A percentile compares a stretch with the other conserved stretches of the same genome.
These are phyloP conservation scores for Pyronema omphalodes DNA, from an alignment of 495 filamentous ascomycete genomes.

Conservation along the genomic window DNA sequence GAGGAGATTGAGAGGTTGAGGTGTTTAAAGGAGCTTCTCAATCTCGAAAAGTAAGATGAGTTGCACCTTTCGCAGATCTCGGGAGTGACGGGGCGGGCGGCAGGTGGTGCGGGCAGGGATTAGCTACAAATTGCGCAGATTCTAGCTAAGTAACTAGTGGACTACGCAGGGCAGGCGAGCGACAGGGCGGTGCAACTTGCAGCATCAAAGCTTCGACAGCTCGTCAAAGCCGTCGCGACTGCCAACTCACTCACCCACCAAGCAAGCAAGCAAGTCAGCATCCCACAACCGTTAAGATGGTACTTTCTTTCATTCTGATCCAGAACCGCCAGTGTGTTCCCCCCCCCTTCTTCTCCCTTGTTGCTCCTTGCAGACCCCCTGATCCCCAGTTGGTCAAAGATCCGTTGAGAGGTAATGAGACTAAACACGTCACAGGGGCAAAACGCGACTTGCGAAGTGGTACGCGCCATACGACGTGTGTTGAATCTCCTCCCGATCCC, in stretches of 20 bases:
- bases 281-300: slow-evolving; percentile 38
- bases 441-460: slow-evolving; percentile 97
- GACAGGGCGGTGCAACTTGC: neutral
- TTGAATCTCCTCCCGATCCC: neutral
- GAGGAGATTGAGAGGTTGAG: too few relatives aligned
- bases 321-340: slow-evolving; percentile 78
- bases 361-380: slow-evolving; percentile 39
- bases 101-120: too few relatives aligned
- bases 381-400: slow-evolving; percentile 48
- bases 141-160: too few relatives aligned
- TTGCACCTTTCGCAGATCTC: too few relatives aligned
- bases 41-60: too few relatives aligned
- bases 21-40: too few relatives aligned
- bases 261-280: neutral
- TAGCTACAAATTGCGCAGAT: too few relatives aligned
- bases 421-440: slow-evolving; percentile 47
- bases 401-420: slow-evolving; percentile 43
- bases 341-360: slow-evolving; percentile 42
- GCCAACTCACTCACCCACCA: neutral
- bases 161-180: neutral
- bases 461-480: slow-evolving; percentile 78
- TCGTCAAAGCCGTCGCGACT: too few relatives aligned
- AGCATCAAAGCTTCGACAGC: too few relatives aligned
- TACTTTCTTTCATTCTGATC: slow-evolving; percentile 73
- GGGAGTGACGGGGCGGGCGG: too few relatives aligned